Percentiles rank a stretch among this genome's conserved stretches.
Conservation (phyloP, 768 basidiomycete species). For the Leccinum pellstonianum region DNA sequence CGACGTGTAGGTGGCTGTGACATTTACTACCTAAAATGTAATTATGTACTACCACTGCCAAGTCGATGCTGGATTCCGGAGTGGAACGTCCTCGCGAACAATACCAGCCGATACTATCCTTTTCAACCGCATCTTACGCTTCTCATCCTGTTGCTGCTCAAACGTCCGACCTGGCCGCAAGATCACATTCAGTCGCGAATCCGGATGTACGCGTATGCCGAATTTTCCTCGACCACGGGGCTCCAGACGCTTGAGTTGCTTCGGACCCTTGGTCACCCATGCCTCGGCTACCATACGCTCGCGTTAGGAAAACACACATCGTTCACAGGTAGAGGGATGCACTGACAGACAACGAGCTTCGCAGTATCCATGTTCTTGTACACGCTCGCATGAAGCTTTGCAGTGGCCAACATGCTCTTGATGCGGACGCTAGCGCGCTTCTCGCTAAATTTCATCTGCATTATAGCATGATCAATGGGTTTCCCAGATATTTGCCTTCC, state of each 20-base stretch:
- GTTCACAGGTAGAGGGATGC: background rate
- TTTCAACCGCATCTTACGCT: conserved; percentile 64
- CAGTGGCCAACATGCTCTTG: conserved; percentile 84
- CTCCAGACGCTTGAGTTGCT: conserved; percentile 64
- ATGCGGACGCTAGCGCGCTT: conserved; percentile 86
- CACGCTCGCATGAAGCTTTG: conserved; percentile 78
- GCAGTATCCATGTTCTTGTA: conserved; percentile 72
- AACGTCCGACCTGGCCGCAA: conserved; percentile 79
- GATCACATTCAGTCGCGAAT: conserved; percentile 71
- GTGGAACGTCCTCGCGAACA: conserved; percentile 75
- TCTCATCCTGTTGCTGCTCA: conserved; percentile 62
- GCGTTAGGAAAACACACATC: conserved; percentile 2
- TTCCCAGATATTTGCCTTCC: conserved; percentile 85
- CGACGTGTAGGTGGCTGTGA: conserved; percentile 26
- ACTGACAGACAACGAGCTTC: conserved; percentile 81
- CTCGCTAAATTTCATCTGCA: conserved; percentile 96
- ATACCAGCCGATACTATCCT: conserved; percentile 78
- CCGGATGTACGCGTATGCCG: conserved; percentile 76
- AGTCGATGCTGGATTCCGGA: conserved; percentile 66
- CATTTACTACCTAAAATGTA: conserved; percentile 7
- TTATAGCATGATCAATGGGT: conserved; percentile 91
- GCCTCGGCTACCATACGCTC: conserved; percentile 63
- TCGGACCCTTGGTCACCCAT: conserved; percentile 88
- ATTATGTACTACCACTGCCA: conserved; percentile 67
- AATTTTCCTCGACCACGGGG: conserved; percentile 79